A percentile compares a stretch with the other conserved stretches of the same genome.
These are phyloP conservation scores for Boletus coccyginus DNA, from an alignment of 768 basidiomycete species.

Conservation along the genomic window DNA sequence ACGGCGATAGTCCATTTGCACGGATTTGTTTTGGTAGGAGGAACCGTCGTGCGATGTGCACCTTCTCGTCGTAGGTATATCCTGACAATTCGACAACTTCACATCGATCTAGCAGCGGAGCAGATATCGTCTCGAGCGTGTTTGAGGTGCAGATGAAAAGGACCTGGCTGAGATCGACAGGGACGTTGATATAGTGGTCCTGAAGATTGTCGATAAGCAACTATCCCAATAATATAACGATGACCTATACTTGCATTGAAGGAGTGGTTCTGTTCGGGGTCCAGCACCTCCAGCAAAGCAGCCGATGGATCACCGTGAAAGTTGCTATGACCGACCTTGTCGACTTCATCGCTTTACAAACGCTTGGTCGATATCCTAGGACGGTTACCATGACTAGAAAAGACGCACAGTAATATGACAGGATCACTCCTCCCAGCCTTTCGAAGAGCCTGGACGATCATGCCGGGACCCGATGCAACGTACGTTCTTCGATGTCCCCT, in stretches of 20 bases:
- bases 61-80: constrained; percentile 89
- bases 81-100: constrained; percentile 83
- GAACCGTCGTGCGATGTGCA: constrained; percentile 84
- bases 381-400: neutral
- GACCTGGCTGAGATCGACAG: constrained; percentile 83
- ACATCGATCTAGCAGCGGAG: constrained; percentile 85
- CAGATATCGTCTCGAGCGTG: constrained; percentile 82
- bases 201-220: constrained; percentile 27
- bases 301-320: constrained; percentile 93
- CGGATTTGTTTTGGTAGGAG: constrained; percentile 84
- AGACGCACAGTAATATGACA: constrained; percentile 64
- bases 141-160: constrained; percentile 95
- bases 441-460: constrained; percentile 83
- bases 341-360: constrained; percentile 69
- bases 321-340: constrained; percentile 84
- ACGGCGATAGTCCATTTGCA: constrained; percentile 68
- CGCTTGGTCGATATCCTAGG: neutral
- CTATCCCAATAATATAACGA: neutral
- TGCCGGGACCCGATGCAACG: constrained; percentile 82
- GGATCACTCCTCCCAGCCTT: constrained; percentile 80
- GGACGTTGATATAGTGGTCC: constrained; percentile 92
- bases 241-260: constrained; percentile 55
- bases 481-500: constrained; percentile 79
- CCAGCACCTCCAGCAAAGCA: constrained; percentile 86
- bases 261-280: constrained; percentile 88